Evolutionary conservation across 306 rosid genomes (phyloP), one percentile per base, ranked within the genome.

Genomic region (Castanea crenata): DNA sequence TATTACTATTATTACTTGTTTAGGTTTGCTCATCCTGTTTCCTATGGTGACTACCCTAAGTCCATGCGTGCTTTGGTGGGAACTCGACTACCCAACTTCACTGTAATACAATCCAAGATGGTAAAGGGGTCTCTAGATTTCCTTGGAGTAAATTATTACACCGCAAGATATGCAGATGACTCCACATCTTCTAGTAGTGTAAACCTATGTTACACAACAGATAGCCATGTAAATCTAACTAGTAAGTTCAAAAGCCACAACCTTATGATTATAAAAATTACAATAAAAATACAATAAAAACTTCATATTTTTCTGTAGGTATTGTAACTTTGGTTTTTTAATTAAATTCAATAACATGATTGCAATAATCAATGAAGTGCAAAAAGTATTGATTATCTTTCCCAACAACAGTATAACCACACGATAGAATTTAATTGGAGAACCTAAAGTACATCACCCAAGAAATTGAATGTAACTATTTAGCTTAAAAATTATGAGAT

Each of bases 111-210:
- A 75, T 44, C 76, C 8, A 69, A 57, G 16, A 18, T 69, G 57
- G 5, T 79, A 54, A 68, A 74, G 73, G 83, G 83, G 3, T 83
- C 86, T 4, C 6, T 55, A n/a, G 83, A 83, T 74, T 83, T 83
- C 35, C 55, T 83, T 29, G 86, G 77, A 0, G n/a, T 83, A 5
- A 83, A 83, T 57, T 83, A 83, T 46, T 83, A 83, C 41, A 72
- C 83, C 19, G 71, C 75, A n/a, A 67, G 65, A 13, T 83, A 78
- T 70, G 86, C 80, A 12, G 62, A 74, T 20, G 18, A 27, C 23
- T 29, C 83, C 21, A 46, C 76, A 15, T 73, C 35, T 6, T 34
- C 75, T 5, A 6, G 6, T 4, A 3, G 18, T 5, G 14, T 56
- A 46, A 74, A 78, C 64, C 65, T 16, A 23, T 57, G 79, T 79